Evolutionary conservation across 371 early-diverging fungal species (phyloP), one percentile per base, ranked within the genome.

Genomic region (Rhizopus sp.): DNA sequence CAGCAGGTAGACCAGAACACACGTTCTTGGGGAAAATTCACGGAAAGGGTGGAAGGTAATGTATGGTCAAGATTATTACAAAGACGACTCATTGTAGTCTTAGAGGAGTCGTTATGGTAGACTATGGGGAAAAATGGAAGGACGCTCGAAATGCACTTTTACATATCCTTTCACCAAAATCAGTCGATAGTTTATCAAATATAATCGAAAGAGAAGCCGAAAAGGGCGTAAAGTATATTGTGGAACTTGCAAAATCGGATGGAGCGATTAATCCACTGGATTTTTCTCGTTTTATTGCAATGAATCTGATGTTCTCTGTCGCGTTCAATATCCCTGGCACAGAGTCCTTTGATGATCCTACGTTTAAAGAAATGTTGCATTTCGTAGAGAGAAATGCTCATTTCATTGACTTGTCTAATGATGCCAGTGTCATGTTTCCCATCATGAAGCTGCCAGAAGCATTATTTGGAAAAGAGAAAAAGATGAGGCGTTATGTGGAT

Each of bases 91-190:
- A 23, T 23, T 23, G 2, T 23, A 23, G 23, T 23, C 23, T 23
- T 47, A 47, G 47, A 47, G 55, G 54, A 9, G 16, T 55, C 29
- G 46, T 44, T 2, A 42, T 60, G 37, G 41, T 39, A 8, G 39
- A 50, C 16, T 35, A 55, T 32, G 41, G 16, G 30, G 44, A 34
- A 10, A 46, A 41, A 12, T 59, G 67, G 67, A 55, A 62, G 33
- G 55, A 55, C 12, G 37, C 56, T 16, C 57, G 63, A n/a, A 42
- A 39, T 10, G 44, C 50, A 12, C n/a, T 57, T 17, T 16, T 53
- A 8, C n/a, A 41, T 2, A 42, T 57, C 7, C 17, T 63, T 0
- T 57, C 63, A 0, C 54, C 57, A 1, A 50, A 48, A 30, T 53
- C 63, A 23, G 15, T 42, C 5, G 42, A 42, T 5, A 42, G 42